Evolutionary conservation across 495 filamentous ascomycete genomes (phyloP).

Genomic region (Penicillium subrubescens): DNA sequence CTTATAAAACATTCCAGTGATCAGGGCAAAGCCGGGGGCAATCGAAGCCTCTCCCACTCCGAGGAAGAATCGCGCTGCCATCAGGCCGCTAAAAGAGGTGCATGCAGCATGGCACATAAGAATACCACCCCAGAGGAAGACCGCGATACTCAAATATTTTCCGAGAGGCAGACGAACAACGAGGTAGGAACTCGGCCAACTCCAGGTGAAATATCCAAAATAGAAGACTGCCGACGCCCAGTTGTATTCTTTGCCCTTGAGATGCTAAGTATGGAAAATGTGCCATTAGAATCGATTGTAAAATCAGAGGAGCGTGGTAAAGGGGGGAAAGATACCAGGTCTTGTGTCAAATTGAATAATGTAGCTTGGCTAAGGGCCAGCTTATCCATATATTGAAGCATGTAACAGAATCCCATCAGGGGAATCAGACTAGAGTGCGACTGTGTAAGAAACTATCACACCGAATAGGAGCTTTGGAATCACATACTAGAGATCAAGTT

Average conservation of each 20-base stretch:
- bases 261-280: constrained; percentile 16
- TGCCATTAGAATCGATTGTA: neutral
- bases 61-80: constrained; percentile 54
- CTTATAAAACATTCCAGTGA: constrained; percentile 61
- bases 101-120: constrained; percentile 49
- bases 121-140: constrained; percentile 35
- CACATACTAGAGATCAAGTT: constrained; percentile 38
- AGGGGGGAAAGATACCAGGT: neutral
- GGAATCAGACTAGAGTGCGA: constrained; percentile 37
- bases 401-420: constrained; percentile 47
- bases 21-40: constrained; percentile 59
- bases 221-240: constrained; percentile 54
- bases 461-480: neutral
- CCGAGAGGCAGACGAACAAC: constrained; percentile 56
- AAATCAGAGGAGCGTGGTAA: neutral
- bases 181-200: constrained; percentile 53
- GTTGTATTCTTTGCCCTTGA: constrained; percentile 48
- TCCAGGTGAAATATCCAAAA: constrained; percentile 52
- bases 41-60: constrained; percentile 58
- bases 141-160: constrained; percentile 44
- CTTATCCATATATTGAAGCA: constrained; percentile 62
- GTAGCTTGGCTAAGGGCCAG: constrained; percentile 57
- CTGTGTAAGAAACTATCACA: neutral
- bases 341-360: constrained; percentile 40
- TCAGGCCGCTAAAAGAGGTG: constrained; percentile 49